Evolutionary conservation across 257 asterid species (phyloP), one percentile per base, ranked within the genome.

Genomic region (Capsicum chinense): DNA sequence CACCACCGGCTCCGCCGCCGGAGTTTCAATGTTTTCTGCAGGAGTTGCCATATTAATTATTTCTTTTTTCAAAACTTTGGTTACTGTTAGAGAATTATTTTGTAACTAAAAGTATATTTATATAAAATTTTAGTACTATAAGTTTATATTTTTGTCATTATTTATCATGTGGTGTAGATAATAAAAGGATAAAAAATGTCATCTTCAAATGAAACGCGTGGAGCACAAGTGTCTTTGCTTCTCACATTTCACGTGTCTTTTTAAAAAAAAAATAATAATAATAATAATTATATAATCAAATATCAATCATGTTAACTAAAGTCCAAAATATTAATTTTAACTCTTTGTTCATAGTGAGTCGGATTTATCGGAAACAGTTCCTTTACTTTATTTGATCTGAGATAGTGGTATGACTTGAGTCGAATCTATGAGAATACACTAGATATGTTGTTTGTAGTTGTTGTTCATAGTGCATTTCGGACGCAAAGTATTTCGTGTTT

Each of bases 121-220:
- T 83, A 79, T 66, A 66, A 12, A 33, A 83, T 63, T 13, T 79
- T 26, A 64, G 37, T 35, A 60, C 52, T 74, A n/a, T 21, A 3
- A 26, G 33, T 26, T 26, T 26, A 26, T 26, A 26, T 26, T 19
- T 76, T 76, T 52, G 81, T 76, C 64, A 21, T 52, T 76, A 85
- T 54, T 62, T 76, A 50, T 54, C 48, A 0, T 76, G 81, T 76
- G 81, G 81, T 76, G 81, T 26, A 76, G 81, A 76, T 76, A 54
- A 52, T 76, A 76, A 76, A 76, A 54, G 81, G 81, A 76, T 76
- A 76, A 76, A 76, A 52, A 52, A 9, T 52, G 64, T 10, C 63
- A 76, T 76, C 81, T 76, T 52, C 7, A 76, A 76, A 5, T 52
- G 47, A 76, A 76, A 76, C 81, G 81, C 81, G 63, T 76, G 81